A percentile compares a stretch with the other conserved stretches of the same genome.
phyloP scores from a whole-genome alignment of 306 rosid species.

The Cicer pinnatifidum region DNA sequence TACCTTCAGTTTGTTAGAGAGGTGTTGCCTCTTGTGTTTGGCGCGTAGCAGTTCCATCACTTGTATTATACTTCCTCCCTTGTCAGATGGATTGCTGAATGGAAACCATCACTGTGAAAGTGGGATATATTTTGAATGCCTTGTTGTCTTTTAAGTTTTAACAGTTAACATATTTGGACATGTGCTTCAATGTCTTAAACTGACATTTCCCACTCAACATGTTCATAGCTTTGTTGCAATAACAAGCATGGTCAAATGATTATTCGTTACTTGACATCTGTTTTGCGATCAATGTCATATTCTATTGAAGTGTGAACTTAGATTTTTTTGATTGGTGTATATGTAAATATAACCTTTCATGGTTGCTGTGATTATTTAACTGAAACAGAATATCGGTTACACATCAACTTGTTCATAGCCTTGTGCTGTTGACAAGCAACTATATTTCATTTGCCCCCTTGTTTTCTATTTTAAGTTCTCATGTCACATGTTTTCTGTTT shows the following conservation, averaged over 20 bases:
- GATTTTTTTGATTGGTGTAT: constrained; percentile 17
- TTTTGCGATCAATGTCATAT: constrained; percentile 29
- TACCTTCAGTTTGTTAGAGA: constrained; percentile 31
- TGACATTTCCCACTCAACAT: constrained; percentile 25
- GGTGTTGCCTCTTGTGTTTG: constrained; percentile 20
- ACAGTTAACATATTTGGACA: constrained; percentile 3
- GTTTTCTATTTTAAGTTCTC: constrained; percentile 27
- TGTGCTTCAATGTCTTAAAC: constrained; percentile 25
- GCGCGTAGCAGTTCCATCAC: constrained; percentile 20
- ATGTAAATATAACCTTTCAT: constrained; percentile 28
- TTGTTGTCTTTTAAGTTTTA: constrained; percentile 10
- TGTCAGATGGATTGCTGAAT: constrained; percentile 30
- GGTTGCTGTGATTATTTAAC: constrained; percentile 24
- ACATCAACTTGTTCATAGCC: constrained; percentile 27
- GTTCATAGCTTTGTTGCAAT: constrained; percentile 35
- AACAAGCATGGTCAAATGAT: constrained; percentile 23
- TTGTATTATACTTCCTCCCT: constrained; percentile 25
- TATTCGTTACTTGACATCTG: constrained; percentile 9
- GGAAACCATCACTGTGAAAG: constrained; percentile 35
- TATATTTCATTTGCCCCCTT: constrained; percentile 25
- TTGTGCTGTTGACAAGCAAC: constrained; percentile 24
- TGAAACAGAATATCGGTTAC: constrained; percentile 14
- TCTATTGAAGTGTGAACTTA: constrained; percentile 22
- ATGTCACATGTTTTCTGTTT: constrained; percentile 33
- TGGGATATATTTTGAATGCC: constrained; percentile 32